A percentile compares a stretch with the other conserved stretches of the same genome.
phyloP scores from a whole-genome alignment of 202 grass and related monocot genomes.

The Carex arenaria region DNA sequence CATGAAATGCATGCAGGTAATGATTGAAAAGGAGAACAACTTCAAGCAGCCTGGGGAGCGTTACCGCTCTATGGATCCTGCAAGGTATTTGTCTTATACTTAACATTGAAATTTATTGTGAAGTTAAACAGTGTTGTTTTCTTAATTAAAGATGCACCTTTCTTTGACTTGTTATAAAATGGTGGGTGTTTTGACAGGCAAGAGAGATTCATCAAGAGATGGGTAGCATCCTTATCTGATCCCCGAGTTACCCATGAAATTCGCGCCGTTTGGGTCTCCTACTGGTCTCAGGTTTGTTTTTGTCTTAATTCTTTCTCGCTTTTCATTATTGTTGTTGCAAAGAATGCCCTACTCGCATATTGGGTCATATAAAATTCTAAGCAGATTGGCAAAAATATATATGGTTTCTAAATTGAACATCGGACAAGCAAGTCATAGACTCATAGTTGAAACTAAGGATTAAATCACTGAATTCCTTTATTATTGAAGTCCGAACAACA shows the following conservation, averaged over 20 bases:
- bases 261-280: slow-evolving; percentile 82
- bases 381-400: not conserved
- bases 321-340: not conserved
- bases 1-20: slow-evolving; percentile 27
- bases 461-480: not conserved
- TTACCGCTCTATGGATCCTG: slow-evolving; percentile 65
- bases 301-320: not conserved
- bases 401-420: not conserved
- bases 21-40: slow-evolving; percentile 95
- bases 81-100: slow-evolving; percentile 42
- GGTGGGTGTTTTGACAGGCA: slow-evolving; percentile 29
- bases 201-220: slow-evolving; percentile 83
- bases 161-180: not conserved
- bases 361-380: not conserved
- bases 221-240: slow-evolving; percentile 81
- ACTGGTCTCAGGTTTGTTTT: slow-evolving; percentile 80
- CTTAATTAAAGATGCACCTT: not conserved
- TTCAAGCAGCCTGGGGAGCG: slow-evolving; percentile 99
- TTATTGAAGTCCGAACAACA: not conserved
- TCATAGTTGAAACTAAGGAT: not conserved
- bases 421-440: not conserved
- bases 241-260: slow-evolving; percentile 91
- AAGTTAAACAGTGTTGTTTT: slow-evolving; percentile 2
- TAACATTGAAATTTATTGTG: not conserved
- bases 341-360: not conserved